Base-by-base conservation (phyloP, 148 eudicot genomes). In the Silene conica region DNA sequence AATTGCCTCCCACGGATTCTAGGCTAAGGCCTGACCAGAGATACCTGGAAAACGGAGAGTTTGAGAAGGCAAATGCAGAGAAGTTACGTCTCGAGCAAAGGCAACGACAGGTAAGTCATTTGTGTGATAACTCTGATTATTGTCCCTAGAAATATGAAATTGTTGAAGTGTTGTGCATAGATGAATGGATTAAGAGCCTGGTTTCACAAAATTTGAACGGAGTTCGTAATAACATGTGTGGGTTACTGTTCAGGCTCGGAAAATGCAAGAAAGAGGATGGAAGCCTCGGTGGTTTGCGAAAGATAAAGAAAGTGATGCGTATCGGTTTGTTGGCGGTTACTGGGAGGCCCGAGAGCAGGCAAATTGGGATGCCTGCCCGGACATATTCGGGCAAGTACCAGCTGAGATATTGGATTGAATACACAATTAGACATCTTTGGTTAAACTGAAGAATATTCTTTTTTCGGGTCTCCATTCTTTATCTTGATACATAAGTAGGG, bases 251-350 rank as follows among this genome's bases (percentile, higher is more conserved):
- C 82, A 93, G 98, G 97, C 98, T 8, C 77, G 95, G 23, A 88
- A 83, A 73, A 91, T 93, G 98, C 98, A 93, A 87, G 98, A 91
- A 78, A 79, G 87, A n/a, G 98, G 98, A 5, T 93, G 98, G 98
- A 86, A 89, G 76, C 92, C 97, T 2, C 79, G 81, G 67, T 93
- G 98, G 97, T 93, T 93, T 78, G 80, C 87, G 3, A 89, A 89
- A 79, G 94, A 87, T 76, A 83, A 89, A 80, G 81, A 83, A 64
- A 80, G 82, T 1, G 90, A 86, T 38, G 70, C 87, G 0, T 91
- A 85, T 71, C 82, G 81, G 2, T 88, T 85, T 71, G 71, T 75
- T 22, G 92, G 98, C 48, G 98, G 98, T 38, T 93, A 93, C 75
- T 93, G 98, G 98, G 97, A 93, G 78, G 91, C 98, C 63, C 79